Evolutionary conservation across 345 rosid species (phyloP).

Genomic region (Trapa incisa): DNA sequence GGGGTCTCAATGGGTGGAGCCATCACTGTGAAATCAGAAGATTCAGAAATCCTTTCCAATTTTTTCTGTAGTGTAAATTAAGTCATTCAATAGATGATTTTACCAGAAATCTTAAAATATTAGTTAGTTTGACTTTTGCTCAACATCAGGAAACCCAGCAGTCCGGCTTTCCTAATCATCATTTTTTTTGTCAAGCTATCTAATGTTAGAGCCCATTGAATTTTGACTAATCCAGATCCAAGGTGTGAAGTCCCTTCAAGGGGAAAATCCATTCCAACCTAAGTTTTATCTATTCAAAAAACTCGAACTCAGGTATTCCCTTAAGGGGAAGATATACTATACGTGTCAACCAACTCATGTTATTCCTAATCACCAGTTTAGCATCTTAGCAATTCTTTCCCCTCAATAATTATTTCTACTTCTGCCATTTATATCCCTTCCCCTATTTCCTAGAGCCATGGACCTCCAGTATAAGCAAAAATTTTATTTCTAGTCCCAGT

Average conservation of each 20-base stretch:
- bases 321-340: too few relatives aligned
- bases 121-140: neutral
- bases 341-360: too few relatives aligned
- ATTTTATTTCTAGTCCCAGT: neutral
- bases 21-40: conserved; percentile 35
- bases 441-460: too few relatives aligned
- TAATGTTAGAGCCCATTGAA: too few relatives aligned
- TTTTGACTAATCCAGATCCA: too few relatives aligned
- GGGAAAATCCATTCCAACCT: too few relatives aligned
- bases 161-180: neutral
- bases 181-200: too few relatives aligned
- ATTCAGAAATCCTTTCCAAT: neutral
- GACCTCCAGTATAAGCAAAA: too few relatives aligned
- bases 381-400: neutral
- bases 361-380: neutral
- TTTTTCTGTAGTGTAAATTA: neutral
- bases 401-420: neutral
- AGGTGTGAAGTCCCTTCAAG: too few relatives aligned
- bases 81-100: neutral
- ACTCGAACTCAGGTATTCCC: too few relatives aligned
- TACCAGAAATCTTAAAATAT: neutral
- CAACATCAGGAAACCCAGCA: neutral
- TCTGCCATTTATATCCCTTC: too few relatives aligned
- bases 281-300: too few relatives aligned
- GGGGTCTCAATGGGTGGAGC: conserved; percentile 49